Base-by-base conservation (phyloP, 2,329 filamentous ascomycete genomes). In the Exophiala dermatitidis region DNA sequence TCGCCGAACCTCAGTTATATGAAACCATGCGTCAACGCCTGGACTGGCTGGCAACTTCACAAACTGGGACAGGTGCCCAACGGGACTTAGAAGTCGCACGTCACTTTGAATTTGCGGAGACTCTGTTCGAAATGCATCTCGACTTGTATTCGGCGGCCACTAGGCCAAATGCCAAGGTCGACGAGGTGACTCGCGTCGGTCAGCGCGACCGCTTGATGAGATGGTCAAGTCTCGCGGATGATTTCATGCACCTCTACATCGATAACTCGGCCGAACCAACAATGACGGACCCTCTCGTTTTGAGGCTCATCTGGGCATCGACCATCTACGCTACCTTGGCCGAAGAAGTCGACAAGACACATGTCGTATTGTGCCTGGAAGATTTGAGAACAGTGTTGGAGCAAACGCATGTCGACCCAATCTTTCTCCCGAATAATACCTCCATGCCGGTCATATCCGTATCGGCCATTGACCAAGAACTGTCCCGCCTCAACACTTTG, bases 401-500 rank as follows among this genome's bases (percentile, higher is more conserved):
- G 29, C 70, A 71, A 2, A 66, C 76, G 7, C 72, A 70, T 9
- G 72, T 72, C n/a, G 72, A 72, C 30, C 70, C 74, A 4, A 66
- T 74, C 0, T 79, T 87, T 8, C 74, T 97, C 9, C 74, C 85
- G 3, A 97, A 98, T 68, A 97, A 95, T 65, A 80, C 82, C 1
- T 80, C 90, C 19, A 95, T 98, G 84, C 82, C 89, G 0, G 87
- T 93, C 58, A 80, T 98, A 46, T 96, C 91, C 0, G 72, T 82
- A 1, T 78, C 80, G n/a, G 88, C 89, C 0, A 84, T 93, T 5
- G 90, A 97, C 58, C 84, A 89, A 50, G 91, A 98, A 66, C 85
- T 96, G 29, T 91, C 88, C 8, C 90, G 90, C 63, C 77, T 97
- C 33, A 95, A 88, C 9, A 97, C 91, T 0, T 93, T 95, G 81